Conservation (phyloP, 345 rosid species). For the Reutealis trisperma region DNA sequence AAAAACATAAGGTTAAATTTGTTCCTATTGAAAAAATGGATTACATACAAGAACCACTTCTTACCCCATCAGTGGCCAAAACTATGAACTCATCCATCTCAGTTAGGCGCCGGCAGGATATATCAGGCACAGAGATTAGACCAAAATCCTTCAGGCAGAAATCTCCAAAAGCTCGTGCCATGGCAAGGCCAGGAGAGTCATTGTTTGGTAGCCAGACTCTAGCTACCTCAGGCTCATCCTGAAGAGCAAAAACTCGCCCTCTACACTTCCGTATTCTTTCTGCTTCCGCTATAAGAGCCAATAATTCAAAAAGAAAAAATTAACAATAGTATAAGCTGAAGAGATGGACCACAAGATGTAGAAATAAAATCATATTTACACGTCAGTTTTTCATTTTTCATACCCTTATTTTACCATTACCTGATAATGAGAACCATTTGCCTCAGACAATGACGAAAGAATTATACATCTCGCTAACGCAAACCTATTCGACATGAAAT, state of each 20-base stretch:
- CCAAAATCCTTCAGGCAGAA: constrained; percentile 98
- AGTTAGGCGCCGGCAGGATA: constrained; percentile 61
- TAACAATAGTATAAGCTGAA: neutral
- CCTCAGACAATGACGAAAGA: neutral
- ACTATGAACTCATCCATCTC: constrained; percentile 87
- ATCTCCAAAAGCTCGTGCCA: constrained; percentile 99
- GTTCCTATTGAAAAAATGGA: neutral
- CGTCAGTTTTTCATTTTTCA: neutral
- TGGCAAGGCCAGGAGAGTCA: constrained; percentile 97
- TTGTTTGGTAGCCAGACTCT: constrained; percentile 96
- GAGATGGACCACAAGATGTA: neutral
- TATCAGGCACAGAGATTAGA: constrained; percentile 90
- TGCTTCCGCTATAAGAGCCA: constrained; percentile 65
- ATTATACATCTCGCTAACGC: neutral
- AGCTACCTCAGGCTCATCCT: constrained; percentile 93
- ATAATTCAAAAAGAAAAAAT: neutral
- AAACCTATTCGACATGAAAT: neutral
- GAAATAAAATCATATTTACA: neutral
- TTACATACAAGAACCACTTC: constrained; percentile 15
- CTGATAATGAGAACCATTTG: neutral
- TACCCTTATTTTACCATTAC: neutral
- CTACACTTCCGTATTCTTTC: constrained; percentile 85
- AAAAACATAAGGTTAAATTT: constrained; percentile 1
- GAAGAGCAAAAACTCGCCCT: constrained; percentile 95
- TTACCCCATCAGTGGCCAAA: constrained; percentile 97